These are phyloP conservation scores for Ustilago lituana DNA, from an alignment of 1,284 basidiomycete species.

Conservation along the genomic window DNA sequence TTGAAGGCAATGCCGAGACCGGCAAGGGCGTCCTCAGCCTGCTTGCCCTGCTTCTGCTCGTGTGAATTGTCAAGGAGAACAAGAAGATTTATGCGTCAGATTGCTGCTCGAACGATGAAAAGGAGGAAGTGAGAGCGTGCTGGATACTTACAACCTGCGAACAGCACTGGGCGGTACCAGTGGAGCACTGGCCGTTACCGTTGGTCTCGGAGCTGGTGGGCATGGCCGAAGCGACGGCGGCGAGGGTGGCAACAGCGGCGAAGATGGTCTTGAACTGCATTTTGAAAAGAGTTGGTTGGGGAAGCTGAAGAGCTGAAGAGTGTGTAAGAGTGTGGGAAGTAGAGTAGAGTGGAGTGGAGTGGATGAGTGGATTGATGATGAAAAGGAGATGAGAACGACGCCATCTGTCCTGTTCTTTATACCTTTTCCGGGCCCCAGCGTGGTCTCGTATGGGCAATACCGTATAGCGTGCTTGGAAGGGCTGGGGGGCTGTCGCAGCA, in stretches of 20 bases:
- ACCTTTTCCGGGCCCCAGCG: slow-evolving; percentile 21
- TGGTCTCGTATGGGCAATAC: neutral
- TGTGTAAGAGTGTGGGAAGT: slow-evolving; percentile 35
- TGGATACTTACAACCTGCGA: slow-evolving; percentile 36
- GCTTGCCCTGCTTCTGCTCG: slow-evolving; percentile 42
- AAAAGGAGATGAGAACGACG: slow-evolving; percentile 35
- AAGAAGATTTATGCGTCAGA: slow-evolving; percentile 10
- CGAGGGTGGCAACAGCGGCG: slow-evolving; percentile 41
- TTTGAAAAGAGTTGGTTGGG: slow-evolving; percentile 29
- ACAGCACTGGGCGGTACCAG: slow-evolving; percentile 52
- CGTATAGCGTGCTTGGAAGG: slow-evolving; percentile 15
- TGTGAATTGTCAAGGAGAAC: slow-evolving; percentile 3
- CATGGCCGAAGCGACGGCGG: slow-evolving; percentile 44
- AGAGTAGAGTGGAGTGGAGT: slow-evolving; percentile 48
- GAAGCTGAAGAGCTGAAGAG: slow-evolving; percentile 45
- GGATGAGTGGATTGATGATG: slow-evolving; percentile 51
- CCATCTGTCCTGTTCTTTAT: slow-evolving; percentile 39
- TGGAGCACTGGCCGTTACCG: slow-evolving; percentile 49
- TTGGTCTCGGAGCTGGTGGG: slow-evolving; percentile 26
- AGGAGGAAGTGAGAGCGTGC: neutral
- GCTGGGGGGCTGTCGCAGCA: neutral
- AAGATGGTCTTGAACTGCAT: slow-evolving; percentile 61
- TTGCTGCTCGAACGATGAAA: neutral
- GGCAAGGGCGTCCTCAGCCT: slow-evolving; percentile 46
- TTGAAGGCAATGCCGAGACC: slow-evolving; percentile 53